These are phyloP conservation scores for Harrya chromipes DNA, from an alignment of 768 basidiomycete genomes.

Conservation along the genomic window DNA sequence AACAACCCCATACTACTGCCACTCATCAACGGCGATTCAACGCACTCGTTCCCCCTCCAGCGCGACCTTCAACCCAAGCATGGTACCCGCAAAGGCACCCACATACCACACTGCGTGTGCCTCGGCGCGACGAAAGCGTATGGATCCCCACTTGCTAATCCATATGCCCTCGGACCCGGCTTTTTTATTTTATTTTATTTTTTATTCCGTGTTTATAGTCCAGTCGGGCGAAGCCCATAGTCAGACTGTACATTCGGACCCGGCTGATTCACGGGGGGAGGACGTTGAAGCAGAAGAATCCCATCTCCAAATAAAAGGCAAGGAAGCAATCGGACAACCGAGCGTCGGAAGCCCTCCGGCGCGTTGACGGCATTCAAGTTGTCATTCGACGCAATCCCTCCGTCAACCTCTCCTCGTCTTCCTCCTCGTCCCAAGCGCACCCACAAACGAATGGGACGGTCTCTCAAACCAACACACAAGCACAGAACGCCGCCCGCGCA, in stretches of 20 bases:
- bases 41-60: conserved; percentile 51
- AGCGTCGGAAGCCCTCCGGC: conserved; percentile 23
- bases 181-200: too few species aligned
- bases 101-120: conserved; percentile 54
- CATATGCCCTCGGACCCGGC: conserved; percentile 61
- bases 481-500: conserved; percentile 31
- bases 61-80: too few species aligned
- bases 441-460: conserved; percentile 17
- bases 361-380: conserved; percentile 63
- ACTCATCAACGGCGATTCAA: too few species aligned
- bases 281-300: conserved; percentile 24
- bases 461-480: background rate
- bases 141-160: conserved; percentile 82
- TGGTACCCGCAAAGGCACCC: conserved; percentile 44
- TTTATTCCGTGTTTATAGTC: too few species aligned
- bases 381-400: conserved; percentile 58
- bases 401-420: conserved; percentile 35
- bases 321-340: conserved; percentile 13
- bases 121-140: conserved; percentile 76
- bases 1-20: conserved; percentile 32
- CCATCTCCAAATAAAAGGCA: conserved; percentile 20
- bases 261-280: conserved; percentile 52
- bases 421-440: conserved; percentile 23
- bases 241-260: too few species aligned
- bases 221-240: too few species aligned